A percentile compares a stretch with the other conserved stretches of the same genome.
Evolutionary conservation across 1,284 basidiomycete species (phyloP).

Genomic region (Calocybe gambosa): DNA sequence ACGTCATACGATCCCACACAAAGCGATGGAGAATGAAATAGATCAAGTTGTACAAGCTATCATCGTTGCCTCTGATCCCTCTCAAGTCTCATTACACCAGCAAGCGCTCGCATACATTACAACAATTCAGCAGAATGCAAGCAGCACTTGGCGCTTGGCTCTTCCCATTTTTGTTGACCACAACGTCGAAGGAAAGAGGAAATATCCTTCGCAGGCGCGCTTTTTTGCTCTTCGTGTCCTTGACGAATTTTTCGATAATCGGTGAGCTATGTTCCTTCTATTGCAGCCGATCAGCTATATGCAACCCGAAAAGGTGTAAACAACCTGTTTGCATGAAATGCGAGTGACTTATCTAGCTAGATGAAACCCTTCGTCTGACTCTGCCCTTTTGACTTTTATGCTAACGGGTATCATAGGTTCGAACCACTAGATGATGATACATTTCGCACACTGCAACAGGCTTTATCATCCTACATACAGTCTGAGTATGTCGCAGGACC

Average conservation of each 20-base stretch:
- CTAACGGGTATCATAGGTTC: slow-evolving; percentile 39
- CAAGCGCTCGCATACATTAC: slow-evolving; percentile 81
- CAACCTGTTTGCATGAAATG: background rate
- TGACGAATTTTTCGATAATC: slow-evolving; percentile 81
- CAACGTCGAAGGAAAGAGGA: slow-evolving; percentile 49
- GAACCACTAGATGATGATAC: slow-evolving; percentile 64
- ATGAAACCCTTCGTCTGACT: background rate
- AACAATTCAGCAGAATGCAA: slow-evolving; percentile 68
- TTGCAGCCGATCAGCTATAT: background rate
- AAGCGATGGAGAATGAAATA: slow-evolving; percentile 63
- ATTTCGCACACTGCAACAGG: slow-evolving; percentile 65
- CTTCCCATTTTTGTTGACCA: slow-evolving; percentile 68
- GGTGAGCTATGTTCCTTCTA: slow-evolving; percentile 42
- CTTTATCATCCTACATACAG: slow-evolving; percentile 69
- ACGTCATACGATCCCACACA: slow-evolving; percentile 1
- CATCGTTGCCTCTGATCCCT: slow-evolving; percentile 76
- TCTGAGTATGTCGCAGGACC: slow-evolving; percentile 73
- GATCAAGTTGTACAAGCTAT: slow-evolving; percentile 79
- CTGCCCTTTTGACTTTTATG: background rate
- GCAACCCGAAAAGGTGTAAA: background rate
- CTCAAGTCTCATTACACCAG: slow-evolving; percentile 60
- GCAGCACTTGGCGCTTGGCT: slow-evolving; percentile 74
- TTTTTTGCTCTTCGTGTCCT: slow-evolving; percentile 84
- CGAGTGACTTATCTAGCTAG: background rate
- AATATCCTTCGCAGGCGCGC: slow-evolving; percentile 69